phyloP scores from a whole-genome alignment of 495 filamentous ascomycete species.

The Rostrohypoxylon terebratum region DNA sequence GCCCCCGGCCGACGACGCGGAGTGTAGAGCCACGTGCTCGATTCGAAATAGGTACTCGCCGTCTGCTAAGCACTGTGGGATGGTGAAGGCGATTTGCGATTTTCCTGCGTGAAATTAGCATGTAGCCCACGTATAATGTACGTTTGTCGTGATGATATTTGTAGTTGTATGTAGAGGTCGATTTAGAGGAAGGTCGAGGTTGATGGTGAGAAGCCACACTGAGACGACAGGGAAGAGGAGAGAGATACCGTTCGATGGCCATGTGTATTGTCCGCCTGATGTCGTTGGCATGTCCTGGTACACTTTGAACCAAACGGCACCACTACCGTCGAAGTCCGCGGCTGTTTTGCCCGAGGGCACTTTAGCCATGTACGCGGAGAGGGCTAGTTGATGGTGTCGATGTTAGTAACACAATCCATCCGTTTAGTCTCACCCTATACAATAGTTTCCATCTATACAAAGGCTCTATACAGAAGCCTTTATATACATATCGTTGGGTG shows the following conservation, averaged over 20 bases:
- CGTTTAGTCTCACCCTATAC: not conserved
- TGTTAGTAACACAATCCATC: slow-evolving; percentile 14
- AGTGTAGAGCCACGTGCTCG: slow-evolving; percentile 68
- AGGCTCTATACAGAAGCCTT: not conserved
- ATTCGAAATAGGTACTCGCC: slow-evolving; percentile 71
- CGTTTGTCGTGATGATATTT: not conserved
- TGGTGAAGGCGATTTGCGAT: slow-evolving; percentile 55
- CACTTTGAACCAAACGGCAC: slow-evolving; percentile 10
- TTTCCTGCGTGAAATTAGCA: slow-evolving; percentile 39
- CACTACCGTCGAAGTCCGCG: slow-evolving; percentile 45
- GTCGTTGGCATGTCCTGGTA: slow-evolving; percentile 53
- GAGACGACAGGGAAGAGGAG: not conserved
- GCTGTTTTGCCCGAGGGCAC: slow-evolving; percentile 60
- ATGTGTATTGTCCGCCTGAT: slow-evolving; percentile 53
- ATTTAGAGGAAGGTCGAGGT: not conserved
- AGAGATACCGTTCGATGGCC: slow-evolving; percentile 58
- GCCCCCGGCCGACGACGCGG: slow-evolving; percentile 55
- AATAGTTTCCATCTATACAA: not conserved
- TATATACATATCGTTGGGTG: not conserved
- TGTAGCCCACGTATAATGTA: not conserved
- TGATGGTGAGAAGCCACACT: not conserved
- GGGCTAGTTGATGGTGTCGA: slow-evolving; percentile 42
- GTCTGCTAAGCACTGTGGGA: slow-evolving; percentile 61
- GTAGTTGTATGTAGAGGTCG: not conserved
- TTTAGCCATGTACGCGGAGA: slow-evolving; percentile 67